These are phyloP conservation scores for Scutellaria barbata DNA, from an alignment of 257 asterid genomes.

Conservation along the genomic window DNA sequence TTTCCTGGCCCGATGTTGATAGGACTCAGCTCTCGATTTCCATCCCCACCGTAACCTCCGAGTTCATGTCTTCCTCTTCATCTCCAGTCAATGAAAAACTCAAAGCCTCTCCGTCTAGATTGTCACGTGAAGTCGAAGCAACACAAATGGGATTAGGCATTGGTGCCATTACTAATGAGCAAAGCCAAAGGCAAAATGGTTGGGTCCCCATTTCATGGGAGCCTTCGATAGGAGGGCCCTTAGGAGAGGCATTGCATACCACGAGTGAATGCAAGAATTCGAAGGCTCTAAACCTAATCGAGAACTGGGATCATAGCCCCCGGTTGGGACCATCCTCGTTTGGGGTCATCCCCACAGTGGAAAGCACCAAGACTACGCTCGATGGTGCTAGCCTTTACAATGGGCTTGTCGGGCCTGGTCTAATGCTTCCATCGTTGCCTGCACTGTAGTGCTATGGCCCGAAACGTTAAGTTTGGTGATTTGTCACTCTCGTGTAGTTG, in stretches of 20 bases:
- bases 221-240: slow-evolving; percentile 80
- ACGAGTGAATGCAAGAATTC: slow-evolving; percentile 45
- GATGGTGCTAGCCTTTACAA: slow-evolving; percentile 57
- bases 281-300: slow-evolving; percentile 60
- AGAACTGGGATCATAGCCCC: slow-evolving; percentile 65
- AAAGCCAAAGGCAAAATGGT: slow-evolving; percentile 42
- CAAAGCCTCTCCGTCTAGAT: slow-evolving; percentile 46
- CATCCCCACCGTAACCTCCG: slow-evolving; percentile 50
- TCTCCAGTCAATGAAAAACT: slow-evolving; percentile 50
- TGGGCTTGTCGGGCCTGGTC: slow-evolving; percentile 43
- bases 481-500: slow-evolving; percentile 24
- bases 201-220: slow-evolving; percentile 79
- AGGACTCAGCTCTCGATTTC: slow-evolving; percentile 74
- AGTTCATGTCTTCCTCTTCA: slow-evolving; percentile 55
- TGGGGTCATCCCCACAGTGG: slow-evolving; percentile 68
- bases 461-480: slow-evolving; percentile 35
- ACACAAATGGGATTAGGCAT: slow-evolving; percentile 57
- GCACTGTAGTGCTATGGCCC: slow-evolving; percentile 39
- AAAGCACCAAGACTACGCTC: slow-evolving; percentile 41
- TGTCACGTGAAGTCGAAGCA: slow-evolving; percentile 47
- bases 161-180: slow-evolving; percentile 39
- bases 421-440: slow-evolving; percentile 58
- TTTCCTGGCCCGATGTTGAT: slow-evolving; percentile 53
- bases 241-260: slow-evolving; percentile 80
- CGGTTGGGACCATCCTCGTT: slow-evolving; percentile 35